These are phyloP conservation scores for Clarireedia paspali DNA, from an alignment of 2,329 filamentous ascomycete genomes.

Conservation along the genomic window DNA sequence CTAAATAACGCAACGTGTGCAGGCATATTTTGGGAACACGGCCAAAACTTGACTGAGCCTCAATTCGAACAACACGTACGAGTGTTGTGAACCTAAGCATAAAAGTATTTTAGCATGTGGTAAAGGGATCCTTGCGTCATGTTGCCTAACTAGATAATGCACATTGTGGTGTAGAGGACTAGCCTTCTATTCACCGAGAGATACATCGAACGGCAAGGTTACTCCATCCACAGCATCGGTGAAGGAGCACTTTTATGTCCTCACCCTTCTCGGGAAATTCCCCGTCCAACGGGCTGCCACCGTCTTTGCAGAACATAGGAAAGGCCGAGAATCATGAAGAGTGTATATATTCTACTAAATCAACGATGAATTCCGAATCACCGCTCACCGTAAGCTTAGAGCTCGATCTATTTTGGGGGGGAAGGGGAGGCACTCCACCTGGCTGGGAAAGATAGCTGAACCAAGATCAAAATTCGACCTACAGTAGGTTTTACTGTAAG, in stretches of 20 bases:
- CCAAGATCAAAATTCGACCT: background rate
- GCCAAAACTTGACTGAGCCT: conserved; percentile 2
- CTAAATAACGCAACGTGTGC: background rate
- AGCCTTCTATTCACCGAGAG: background rate
- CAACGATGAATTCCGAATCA: background rate
- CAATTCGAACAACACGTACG: conserved; percentile 3
- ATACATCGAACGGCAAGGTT: background rate
- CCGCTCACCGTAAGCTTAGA: background rate
- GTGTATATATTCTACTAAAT: background rate
- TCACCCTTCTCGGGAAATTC: background rate
- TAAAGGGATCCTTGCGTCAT: background rate
- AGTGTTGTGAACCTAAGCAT: background rate
- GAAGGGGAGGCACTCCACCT: background rate
- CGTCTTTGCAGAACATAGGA: background rate
- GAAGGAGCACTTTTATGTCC: background rate
- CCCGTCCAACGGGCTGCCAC: background rate
- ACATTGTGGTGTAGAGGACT: background rate
- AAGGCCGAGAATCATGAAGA: background rate
- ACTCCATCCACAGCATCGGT: background rate
- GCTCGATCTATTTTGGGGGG: background rate
- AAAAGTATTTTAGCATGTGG: background rate
- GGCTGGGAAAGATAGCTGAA: background rate
- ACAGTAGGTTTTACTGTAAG: background rate
- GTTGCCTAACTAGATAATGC: background rate
- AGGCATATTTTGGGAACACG: background rate